Evolutionary conservation across 345 rosid genomes (phyloP), one percentile per base, ranked within the genome.

Genomic region (Toxicodendron radicans): DNA sequence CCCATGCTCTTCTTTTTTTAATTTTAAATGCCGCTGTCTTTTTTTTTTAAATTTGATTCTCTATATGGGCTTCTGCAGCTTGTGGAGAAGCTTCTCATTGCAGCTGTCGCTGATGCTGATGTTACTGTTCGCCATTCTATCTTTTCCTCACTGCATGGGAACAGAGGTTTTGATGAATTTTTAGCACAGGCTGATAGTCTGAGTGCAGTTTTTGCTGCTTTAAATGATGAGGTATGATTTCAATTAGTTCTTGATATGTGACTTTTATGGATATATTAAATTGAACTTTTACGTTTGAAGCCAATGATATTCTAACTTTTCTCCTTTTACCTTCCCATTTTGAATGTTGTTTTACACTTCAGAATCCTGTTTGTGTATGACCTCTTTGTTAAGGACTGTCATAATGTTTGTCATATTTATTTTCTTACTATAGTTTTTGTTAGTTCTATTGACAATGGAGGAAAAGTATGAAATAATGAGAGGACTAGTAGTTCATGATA

Each of bases 101-200:
- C 93, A 48, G 98, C 98, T 53, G 94, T 96, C 78, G 97, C 94
- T 13, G 99, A 96, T 85, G 97, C 98, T 78, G 98, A 96, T 79
- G 97, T 96, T 54, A 83, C 87, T 58, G 99, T 96, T 77, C 95
- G 99, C 64, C 88, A 84, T 82, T 92, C 99, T 18, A 92, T 96
- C 74, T 96, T 96, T 75, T 84, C 84, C 73, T 95, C 90, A 70
- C 87, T 96, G 57, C 85, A 87, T 81, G 83, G 80, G 59, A 92
- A 96, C 82, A 85, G 87, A 71, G 95, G 97, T 66, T 91, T 92
- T 80, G 99, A 96, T 86, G 98, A 89, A 74, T 96, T 85, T 81
- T 78, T 96, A 79, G 98, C 97, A 18, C 99, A 96, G 82, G 99
- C 99, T 74, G 92, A 93, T 82, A 89, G 94, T 78, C 83, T 95